Conservation (phyloP, 495 filamentous ascomycete genomes). For the Neurospora sublineolata region DNA sequence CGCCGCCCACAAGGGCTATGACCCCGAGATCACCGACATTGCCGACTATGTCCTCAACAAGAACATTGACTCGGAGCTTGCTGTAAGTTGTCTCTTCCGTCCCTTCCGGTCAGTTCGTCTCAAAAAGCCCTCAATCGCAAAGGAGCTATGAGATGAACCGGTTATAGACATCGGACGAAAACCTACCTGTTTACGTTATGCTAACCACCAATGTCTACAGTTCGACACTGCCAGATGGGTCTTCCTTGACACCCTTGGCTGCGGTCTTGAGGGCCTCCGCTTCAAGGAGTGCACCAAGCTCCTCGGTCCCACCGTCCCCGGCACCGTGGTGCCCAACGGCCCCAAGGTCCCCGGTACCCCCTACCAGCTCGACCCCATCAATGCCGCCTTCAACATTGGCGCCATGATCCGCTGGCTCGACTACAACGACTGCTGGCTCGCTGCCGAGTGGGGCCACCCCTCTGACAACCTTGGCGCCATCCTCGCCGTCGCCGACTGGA, state of each 20-base stretch:
- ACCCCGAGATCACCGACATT: slow-evolving; percentile 89
- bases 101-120: not conserved
- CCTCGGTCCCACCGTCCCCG: slow-evolving; percentile 84
- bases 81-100: slow-evolving; percentile 45
- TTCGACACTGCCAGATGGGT: slow-evolving; percentile 86
- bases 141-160: not conserved
- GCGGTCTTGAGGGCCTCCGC: slow-evolving; percentile 85
- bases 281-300: slow-evolving; percentile 95
- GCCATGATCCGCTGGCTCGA: slow-evolving; percentile 98
- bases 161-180: not conserved
- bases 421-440: slow-evolving; percentile 99
- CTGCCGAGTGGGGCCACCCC: slow-evolving; percentile 96
- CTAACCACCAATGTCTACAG: slow-evolving; percentile 36
- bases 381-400: slow-evolving; percentile 96
- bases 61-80: slow-evolving; percentile 79
- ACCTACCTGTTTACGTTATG: slow-evolving; percentile 5
- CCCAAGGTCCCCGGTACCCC: slow-evolving; percentile 83
- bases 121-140: slow-evolving; percentile 1
- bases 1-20: slow-evolving; percentile 50
- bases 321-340: slow-evolving; percentile 87
- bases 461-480: slow-evolving; percentile 96
- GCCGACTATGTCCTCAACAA: slow-evolving; percentile 88
- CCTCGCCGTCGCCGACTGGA: slow-evolving; percentile 92
- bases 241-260: slow-evolving; percentile 91
- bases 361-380: slow-evolving; percentile 89